Conservation (phyloP, 176 grass and related monocot genomes). For the Phoenix roebelenii region DNA sequence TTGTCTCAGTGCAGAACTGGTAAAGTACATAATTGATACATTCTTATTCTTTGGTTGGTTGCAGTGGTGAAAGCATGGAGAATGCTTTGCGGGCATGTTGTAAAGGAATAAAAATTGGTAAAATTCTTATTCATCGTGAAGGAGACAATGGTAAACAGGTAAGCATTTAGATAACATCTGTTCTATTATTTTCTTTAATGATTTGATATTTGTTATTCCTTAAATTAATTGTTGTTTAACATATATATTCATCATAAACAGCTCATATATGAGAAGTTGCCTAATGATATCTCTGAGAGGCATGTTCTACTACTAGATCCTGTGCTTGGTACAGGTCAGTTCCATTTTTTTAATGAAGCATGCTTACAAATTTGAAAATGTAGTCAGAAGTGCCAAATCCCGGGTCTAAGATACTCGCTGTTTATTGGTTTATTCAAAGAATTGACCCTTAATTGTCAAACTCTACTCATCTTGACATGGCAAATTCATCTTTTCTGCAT, state of each 20-base stretch:
- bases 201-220: background rate
- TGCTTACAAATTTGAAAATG: background rate
- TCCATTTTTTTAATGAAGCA: background rate
- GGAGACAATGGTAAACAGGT: slow-evolving; percentile 19
- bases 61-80: slow-evolving; percentile 20
- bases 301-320: slow-evolving; percentile 95
- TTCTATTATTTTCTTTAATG: background rate
- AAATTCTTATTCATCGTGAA: slow-evolving; percentile 19
- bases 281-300: slow-evolving; percentile 64
- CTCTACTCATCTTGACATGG: no score
- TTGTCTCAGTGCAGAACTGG: no score
- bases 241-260: slow-evolving; percentile 8
- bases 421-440: no score
- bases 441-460: no score
- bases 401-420: no score
- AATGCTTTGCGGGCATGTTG: slow-evolving; percentile 21
- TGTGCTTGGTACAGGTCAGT: slow-evolving; percentile 83
- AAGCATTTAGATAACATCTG: background rate
- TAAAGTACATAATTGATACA: no score
- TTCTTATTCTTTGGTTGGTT: background rate
- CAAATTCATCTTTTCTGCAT: no score
- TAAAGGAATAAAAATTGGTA: slow-evolving; percentile 19
- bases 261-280: slow-evolving; percentile 86
- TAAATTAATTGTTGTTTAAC: no score
- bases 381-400: background rate